Base-by-base conservation (phyloP, 202 grass and related monocot species). In the Setaria viridis region DNA sequence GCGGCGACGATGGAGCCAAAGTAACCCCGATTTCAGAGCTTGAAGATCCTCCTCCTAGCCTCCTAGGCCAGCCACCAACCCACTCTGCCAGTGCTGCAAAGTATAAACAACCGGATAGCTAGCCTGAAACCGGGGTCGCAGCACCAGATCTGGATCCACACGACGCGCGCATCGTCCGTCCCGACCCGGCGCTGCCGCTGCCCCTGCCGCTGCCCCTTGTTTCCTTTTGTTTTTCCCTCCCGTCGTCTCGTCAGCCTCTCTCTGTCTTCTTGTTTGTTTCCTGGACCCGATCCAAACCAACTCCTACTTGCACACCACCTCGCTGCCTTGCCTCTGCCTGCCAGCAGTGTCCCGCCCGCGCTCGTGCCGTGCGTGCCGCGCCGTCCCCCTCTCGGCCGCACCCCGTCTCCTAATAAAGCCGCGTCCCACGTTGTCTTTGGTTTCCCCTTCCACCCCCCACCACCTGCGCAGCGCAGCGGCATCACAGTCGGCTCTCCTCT, bases 401-500 rank as follows among this genome's bases (percentile, higher is more conserved):
- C 25, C 25, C 55, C 77, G 2, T 20, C 11, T 7, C 43, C 77
- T 11, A 49, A 84, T 56, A 41, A 84, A 9, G n/a, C 80, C 29
- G 19, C 49, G 19, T 32, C 87, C 59, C 81, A 59, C 87, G 37
- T 79, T 51, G 82, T n/a, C 34, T 68, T 67, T 7, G 41, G 41
- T 19, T 16, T 11, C 25, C 25, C 59, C 39, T 5, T 12, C 2
- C 7, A 21, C n/a, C 21, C 17, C 6, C 25, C 7, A 41, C 55
- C 14, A 43, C 59, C 67, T 21, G 55, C 5, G 55, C 66, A 9
- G 37, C 37, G 15, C 2, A 9, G n/a, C 2, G 9, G 57, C 57
- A 35, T 59, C 83, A 43, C 25, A 35, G 62, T 53, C 50, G 10
- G 41, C 20, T 37, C 34, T 5, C 1, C 79, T 41, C 39, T 25